A percentile compares a stretch with the other conserved stretches of the same genome.
Conservation (phyloP, 768 basidiomycete genomes). For the Termitomyces sp. region DNA sequence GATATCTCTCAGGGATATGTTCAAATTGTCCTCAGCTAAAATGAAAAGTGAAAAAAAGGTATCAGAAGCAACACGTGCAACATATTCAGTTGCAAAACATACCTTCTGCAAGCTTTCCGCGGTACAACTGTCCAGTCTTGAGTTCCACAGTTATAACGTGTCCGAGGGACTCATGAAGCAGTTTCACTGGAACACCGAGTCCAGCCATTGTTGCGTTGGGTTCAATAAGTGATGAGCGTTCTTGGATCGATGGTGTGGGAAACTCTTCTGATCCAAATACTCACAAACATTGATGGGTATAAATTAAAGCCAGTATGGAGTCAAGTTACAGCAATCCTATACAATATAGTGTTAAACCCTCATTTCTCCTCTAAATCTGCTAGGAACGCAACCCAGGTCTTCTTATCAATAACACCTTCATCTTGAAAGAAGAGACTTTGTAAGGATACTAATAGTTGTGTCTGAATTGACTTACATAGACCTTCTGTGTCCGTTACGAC, state of each 20-base stretch:
- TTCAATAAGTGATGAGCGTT: slow-evolving; percentile 1
- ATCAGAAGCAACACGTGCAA: background rate
- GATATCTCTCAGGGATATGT: slow-evolving; percentile 94
- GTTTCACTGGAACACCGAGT: slow-evolving; percentile 93
- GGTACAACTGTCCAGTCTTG: slow-evolving; percentile 95
- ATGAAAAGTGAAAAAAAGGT: slow-evolving; percentile 7
- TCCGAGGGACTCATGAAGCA: slow-evolving; percentile 93
- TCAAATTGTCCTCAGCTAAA: slow-evolving; percentile 96
- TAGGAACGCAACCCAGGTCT: slow-evolving; percentile 88
- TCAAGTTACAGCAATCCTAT: background rate
- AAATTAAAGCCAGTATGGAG: no score
- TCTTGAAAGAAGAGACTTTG: slow-evolving; percentile 38
- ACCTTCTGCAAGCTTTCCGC: slow-evolving; percentile 98
- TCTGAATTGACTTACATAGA: slow-evolving; percentile 50
- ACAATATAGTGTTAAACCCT: slow-evolving; percentile 1
- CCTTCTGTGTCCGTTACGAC: slow-evolving; percentile 82
- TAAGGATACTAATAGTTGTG: background rate
- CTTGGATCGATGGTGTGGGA: slow-evolving; percentile 12
- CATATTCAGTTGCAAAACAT: slow-evolving; percentile 21
- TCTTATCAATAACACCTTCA: slow-evolving; percentile 91
- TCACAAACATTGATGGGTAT: slow-evolving; percentile 9
- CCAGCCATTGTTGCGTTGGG: slow-evolving; percentile 48
- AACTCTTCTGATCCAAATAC: slow-evolving; percentile 15
- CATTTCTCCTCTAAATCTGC: slow-evolving; percentile 65
- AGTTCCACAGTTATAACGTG: slow-evolving; percentile 98